Evolutionary conservation across 2,329 filamentous ascomycete genomes (phyloP), one percentile per base, ranked within the genome.

Genomic region (Neocucurbitaria cava): DNA sequence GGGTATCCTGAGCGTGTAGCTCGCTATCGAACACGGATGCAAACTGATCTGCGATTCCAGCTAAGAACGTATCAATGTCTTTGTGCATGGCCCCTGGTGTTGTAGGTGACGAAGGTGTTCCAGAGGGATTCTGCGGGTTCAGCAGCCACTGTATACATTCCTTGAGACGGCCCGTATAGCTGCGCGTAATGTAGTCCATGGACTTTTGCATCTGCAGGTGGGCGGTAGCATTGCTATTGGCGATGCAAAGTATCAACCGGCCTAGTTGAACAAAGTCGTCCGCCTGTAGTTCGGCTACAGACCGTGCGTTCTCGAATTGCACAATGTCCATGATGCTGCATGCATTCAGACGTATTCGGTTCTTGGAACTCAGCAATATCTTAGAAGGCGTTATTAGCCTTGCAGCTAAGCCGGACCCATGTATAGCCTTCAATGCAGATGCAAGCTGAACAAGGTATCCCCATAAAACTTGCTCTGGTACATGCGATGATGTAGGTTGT

Each of bases 301-400:
- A 82, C 21, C 86, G 85, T 46, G 86, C 83, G 28, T 83, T 81
- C 47, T 97, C 93, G 67, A 87, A 92, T 55, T 96, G 88, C 17
- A 96, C 85, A 30, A 99, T 92, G 70, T 99, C 95, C 55, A 96
- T 81, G 28, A 99, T 89, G 1, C 89, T 90, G 75, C 94, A 98
- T 15, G 90, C 92, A 68, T 90, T 94, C 38, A 99, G 81, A 28
- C 94, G 88, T 59, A 99, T 86, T 28, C 93, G 89, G 70, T 94
- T 95, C 77, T 94, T 96, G 40, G 92, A 90, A 0, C 94, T 97
- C 20, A 98, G 72, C 15, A 99, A 83, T 52, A 99, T 88, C 74
- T 98, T 98, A 76, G 87, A 94, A 11, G 91, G 83, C 54, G 95
- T 91, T 41, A 99, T 87, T 47, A 94, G 89, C 44, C 93, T 86